A percentile compares a stretch with the other conserved stretches of the same genome.
Evolutionary conservation across 345 rosid genomes (phyloP).

Genomic region (Eucalyptus fibrosa): DNA sequence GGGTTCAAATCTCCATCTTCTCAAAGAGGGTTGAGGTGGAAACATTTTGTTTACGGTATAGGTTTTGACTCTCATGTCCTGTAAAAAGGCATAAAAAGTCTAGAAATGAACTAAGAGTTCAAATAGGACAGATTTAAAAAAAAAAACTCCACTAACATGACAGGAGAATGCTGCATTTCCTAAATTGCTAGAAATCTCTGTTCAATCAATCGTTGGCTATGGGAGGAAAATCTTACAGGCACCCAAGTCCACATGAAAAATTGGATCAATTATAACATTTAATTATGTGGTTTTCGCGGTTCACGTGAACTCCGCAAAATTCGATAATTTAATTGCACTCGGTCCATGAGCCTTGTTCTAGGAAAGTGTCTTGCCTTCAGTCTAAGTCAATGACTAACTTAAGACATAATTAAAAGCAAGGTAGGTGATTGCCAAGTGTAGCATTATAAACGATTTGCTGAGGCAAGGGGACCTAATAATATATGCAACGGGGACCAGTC

Average conservation of each 20-base stretch:
- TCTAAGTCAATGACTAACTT: neutral
- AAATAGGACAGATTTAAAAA: accelerated
- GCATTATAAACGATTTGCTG: neutral
- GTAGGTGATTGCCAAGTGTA: neutral
- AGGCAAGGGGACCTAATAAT: neutral
- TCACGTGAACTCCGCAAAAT: neutral
- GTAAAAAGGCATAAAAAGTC: too few species aligned
- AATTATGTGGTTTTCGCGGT: too few species aligned
- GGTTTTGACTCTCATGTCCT: too few species aligned
- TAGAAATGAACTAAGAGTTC: too few species aligned
- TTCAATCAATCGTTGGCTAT: accelerated
- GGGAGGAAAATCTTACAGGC: accelerated
- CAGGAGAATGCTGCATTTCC: neutral
- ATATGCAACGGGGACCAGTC: neutral
- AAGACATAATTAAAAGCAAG: neutral
- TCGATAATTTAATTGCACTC: neutral
- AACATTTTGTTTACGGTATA: too few species aligned
- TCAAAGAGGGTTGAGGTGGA: too few species aligned
- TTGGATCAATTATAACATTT: accelerated
- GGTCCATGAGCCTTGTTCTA: accelerated
- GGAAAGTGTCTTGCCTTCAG: neutral
- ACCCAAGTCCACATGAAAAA: neutral
- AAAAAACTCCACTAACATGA: neutral
- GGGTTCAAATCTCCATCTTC: too few species aligned
- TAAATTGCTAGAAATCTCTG: neutral